Conservation (phyloP, 768 basidiomycete species). For the Cystobasidium ongulense region DNA sequence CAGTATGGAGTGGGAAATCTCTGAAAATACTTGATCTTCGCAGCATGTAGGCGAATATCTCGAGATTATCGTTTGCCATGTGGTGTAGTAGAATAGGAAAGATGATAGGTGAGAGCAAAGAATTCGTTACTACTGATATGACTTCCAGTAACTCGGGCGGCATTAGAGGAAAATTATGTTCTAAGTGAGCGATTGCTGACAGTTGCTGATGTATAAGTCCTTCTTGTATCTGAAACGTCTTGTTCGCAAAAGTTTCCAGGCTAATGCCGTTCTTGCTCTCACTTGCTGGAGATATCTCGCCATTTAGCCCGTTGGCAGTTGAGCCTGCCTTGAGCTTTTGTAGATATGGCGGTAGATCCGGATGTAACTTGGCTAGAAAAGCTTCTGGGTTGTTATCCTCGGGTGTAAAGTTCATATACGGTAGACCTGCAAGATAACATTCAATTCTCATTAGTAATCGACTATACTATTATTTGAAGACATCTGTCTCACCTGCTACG, state of each 20-base stretch:
- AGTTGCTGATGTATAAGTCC: not conserved
- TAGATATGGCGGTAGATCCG: conserved; percentile 10
- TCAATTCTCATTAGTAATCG: not conserved
- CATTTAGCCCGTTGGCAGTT: not conserved
- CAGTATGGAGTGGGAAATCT: not conserved
- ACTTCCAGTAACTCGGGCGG: conserved; percentile 4
- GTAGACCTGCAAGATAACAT: not conserved
- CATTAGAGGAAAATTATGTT: not conserved
- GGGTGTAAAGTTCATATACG: not conserved
- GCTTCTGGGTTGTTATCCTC: not conserved
- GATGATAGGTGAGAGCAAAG: not conserved
- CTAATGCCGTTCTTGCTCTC: not conserved
- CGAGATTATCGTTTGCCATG: not conserved
- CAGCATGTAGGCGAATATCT: conserved; percentile 16
- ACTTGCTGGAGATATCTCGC: not conserved
- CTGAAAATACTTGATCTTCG: not conserved
- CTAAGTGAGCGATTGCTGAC: conserved; percentile 3
- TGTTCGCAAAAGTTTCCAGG: not conserved
- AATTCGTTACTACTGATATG: not conserved
- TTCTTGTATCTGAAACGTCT: not conserved
- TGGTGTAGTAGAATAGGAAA: not conserved
- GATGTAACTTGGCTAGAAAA: conserved; percentile 5
- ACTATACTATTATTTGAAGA: not conserved
- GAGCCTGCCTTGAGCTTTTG: not conserved
- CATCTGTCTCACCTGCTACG: not conserved